Conservation (phyloP, 2,329 filamentous ascomycete genomes). For the Ceratocystiopsis sp. region DNA sequence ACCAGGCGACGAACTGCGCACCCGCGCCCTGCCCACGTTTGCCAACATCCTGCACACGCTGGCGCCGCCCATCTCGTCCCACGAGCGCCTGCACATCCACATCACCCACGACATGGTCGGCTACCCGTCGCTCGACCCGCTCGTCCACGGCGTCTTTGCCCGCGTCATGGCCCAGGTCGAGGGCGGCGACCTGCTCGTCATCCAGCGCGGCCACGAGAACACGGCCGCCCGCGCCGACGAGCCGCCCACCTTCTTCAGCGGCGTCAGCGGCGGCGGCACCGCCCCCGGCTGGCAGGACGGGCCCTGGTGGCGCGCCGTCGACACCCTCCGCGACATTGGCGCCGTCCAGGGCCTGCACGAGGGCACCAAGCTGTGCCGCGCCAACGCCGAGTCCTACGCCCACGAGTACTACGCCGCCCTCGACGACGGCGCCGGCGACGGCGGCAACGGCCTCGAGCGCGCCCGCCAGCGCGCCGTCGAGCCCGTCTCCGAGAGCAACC, state of each 20-base stretch:
- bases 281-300: slow-evolving; percentile 73
- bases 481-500: slow-evolving; percentile 66
- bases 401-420: slow-evolving; percentile 63
- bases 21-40: slow-evolving; percentile 82
- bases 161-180: slow-evolving; percentile 98
- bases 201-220: slow-evolving; percentile 83
- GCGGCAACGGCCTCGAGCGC: slow-evolving; percentile 54
- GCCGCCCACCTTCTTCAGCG: slow-evolving; percentile 5
- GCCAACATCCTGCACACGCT: slow-evolving; percentile 89
- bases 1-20: slow-evolving; percentile 69
- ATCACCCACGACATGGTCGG: slow-evolving; percentile 90
- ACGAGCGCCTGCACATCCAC: slow-evolving; percentile 93
- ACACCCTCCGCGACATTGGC: slow-evolving; percentile 57
- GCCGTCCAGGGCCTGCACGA: slow-evolving; percentile 66
- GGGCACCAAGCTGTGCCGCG: slow-evolving; percentile 80
- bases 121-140: slow-evolving; percentile 84
- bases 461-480: slow-evolving; percentile 68
- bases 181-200: slow-evolving; percentile 82
- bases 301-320: slow-evolving; percentile 79
- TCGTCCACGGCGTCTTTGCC: slow-evolving; percentile 82
- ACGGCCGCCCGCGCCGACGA: slow-evolving; percentile 31
- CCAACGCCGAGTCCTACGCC: slow-evolving; percentile 75
- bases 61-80: slow-evolving; percentile 87
- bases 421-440: slow-evolving; percentile 47
- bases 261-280: slow-evolving; percentile 22